Evolutionary conservation across 2,329 filamentous ascomycete genomes (phyloP).

Genomic region (Apiospora sp.): DNA sequence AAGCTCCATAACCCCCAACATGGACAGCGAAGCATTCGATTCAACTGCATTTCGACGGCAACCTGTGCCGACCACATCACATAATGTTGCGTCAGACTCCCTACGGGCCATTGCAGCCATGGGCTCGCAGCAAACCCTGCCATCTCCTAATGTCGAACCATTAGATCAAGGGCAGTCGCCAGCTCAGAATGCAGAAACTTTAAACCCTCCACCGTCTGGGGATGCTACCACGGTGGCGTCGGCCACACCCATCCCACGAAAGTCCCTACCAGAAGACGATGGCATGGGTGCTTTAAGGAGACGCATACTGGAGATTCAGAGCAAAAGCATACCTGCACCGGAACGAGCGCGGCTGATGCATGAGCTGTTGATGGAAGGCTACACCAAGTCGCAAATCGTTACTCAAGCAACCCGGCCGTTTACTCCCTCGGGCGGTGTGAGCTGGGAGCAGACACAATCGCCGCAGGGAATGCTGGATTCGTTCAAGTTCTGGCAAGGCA

Average conservation of each 20-base stretch:
- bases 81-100: conserved; percentile 7
- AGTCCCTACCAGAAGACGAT: conserved; percentile 75
- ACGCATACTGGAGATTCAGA: conserved; percentile 74
- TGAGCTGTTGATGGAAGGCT: conserved; percentile 73
- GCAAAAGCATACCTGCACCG: conserved; percentile 60
- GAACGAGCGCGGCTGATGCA: conserved; percentile 80
- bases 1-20: conserved; percentile 36
- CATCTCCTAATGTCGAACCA: background rate
- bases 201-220: background rate
- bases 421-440: conserved; percentile 48
- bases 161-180: background rate
- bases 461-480: conserved; percentile 57
- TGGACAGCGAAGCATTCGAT: conserved; percentile 25
- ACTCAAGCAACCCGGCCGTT: conserved; percentile 40
- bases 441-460: conserved; percentile 50
- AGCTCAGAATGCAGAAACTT: background rate
- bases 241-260: conserved; percentile 28
- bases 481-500: conserved; percentile 66
- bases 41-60: background rate
- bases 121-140: background rate
- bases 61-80: background rate
- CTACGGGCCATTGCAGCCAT: conserved; percentile 21
- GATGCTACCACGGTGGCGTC: background rate
- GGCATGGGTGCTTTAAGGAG: conserved; percentile 74
- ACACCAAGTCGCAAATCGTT: conserved; percentile 55